Base-by-base conservation (phyloP, 2,329 filamentous ascomycete species). In the Arthroderma sp. region DNA sequence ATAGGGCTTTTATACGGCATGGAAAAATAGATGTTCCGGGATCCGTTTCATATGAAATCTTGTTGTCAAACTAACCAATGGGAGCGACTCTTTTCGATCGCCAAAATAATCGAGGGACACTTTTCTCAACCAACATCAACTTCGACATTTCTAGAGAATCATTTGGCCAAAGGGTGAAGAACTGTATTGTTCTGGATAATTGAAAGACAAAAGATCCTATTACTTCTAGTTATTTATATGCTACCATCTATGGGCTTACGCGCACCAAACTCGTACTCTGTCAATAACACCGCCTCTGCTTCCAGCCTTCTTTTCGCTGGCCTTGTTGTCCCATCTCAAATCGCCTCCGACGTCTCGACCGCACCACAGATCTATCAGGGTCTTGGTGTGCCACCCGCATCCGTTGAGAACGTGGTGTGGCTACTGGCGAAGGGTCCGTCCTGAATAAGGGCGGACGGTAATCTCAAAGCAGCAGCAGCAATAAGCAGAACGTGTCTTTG, bases 381-480 rank as follows among this genome's bases (percentile, higher is more conserved):
- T 29, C 45, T 45, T 28, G 48, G 50, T 36, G 49, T 53, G 44
- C 49, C 48, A 42, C 49, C 51, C 36, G 22, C 46, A 39, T 40
- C 45, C 42, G 49, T 53, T 43, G 52, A 56, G 56, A 55, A 60
- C 51, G 60, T 65, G 60, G 54, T 61, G 55, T 69, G 68, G 64
- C 55, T 69, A 69, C 61, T 61, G 66, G 66, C 63, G 54, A 55
- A 59, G 54, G 61, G 67, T 71, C 68, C 67, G 68, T 69, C 68
- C 66, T 70, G 65, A 69, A 63, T 49, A 62, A 66, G 66, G 66
- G 63, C 67, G 68, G 68, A 70, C 67, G 66, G 65, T 69, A 69
- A 69, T 58, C 61, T 55, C 29, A 32, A 42, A 28, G 40, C 15
- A 22, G 15, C 15, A 22, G 15, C 15, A 22, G 15, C 15, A 22